Base-by-base conservation (phyloP, 352 stramenopile genomes). In the Phytophthora cryptogea region DNA sequence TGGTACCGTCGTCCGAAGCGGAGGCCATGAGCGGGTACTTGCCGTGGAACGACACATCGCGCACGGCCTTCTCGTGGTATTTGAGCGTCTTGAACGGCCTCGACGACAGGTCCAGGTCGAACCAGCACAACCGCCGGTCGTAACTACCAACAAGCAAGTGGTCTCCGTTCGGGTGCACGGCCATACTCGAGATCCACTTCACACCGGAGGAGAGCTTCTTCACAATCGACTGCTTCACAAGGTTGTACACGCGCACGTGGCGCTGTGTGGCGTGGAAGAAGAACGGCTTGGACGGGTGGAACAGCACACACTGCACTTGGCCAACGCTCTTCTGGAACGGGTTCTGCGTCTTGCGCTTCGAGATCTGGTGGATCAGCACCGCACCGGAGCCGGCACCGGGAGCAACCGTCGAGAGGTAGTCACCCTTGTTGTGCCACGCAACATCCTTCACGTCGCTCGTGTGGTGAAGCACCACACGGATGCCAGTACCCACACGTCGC, bases 181-280 rank as follows among this genome's bases (percentile, higher is more conserved):
- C 96, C 71, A 99, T 92, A 35, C 89, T 99, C 27, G 97, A 99
- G 66, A 99, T 99, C 96, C 97, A 99, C 73, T 99, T 98, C 62
- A 97, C 97, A 48, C 96, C 97, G 0, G 92, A 98, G 23, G 92
- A 87, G n/a, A 99, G 79, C 69, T 98, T 97, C 77, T 99, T 99
- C 26, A 99, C 83, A 63, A 95, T 91, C n/a, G 80, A 80, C 72
- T 99, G 97, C 72, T 99, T 98, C 43, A 99, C 88, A 9, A 99
- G 81, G 78, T 99, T 98, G 86, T 99, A 99, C 17, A 99, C 82
- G 52, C 97, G 92, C 46, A 99, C 96, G 68, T 99, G 87, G 56
- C 97, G 92, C 72, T 99, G 97, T n/a, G 94, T 99, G 5, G 97
- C 97, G 28, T 99, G 96, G 81, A 99, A 99, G 61, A 99, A 94